These are phyloP conservation scores for Apocynum venetum DNA, from an alignment of 257 asterid species.

Conservation along the genomic window DNA sequence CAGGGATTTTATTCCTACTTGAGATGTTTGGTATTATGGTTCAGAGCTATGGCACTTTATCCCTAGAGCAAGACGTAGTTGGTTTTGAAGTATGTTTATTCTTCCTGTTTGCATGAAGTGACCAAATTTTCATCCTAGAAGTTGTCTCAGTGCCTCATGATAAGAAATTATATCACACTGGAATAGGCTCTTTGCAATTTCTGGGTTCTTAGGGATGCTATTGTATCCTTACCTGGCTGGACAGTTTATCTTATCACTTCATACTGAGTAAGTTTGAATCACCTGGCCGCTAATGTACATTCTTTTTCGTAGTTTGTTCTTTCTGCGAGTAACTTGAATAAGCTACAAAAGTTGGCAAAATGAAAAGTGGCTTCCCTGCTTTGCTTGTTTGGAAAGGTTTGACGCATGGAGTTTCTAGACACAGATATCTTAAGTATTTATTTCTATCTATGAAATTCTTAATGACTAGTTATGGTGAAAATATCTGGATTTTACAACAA, in stretches of 20 bases:
- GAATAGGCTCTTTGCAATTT: background rate
- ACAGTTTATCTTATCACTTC: too few relatives aligned
- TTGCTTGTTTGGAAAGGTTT: background rate
- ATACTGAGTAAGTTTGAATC: background rate
- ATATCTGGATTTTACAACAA: too few relatives aligned
- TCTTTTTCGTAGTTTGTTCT: background rate
- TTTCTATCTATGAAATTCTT: too few relatives aligned
- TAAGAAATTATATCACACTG: background rate
- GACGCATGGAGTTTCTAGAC: too few relatives aligned
- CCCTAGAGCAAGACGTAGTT: background rate
- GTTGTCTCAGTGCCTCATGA: background rate
- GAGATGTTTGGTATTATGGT: background rate
- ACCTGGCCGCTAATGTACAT: background rate
- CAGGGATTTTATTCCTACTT: too few relatives aligned
- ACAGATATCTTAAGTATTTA: too few relatives aligned
- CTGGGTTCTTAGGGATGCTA: too few relatives aligned
- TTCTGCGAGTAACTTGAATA: background rate
- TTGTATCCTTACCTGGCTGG: background rate
- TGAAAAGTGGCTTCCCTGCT: background rate
- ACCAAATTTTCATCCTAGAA: background rate
- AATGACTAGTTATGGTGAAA: too few relatives aligned
- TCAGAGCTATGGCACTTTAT: background rate
- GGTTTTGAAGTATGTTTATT: background rate
- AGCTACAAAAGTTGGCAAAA: background rate
- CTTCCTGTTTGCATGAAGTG: too few relatives aligned